Conservation (phyloP, 2,329 filamentous ascomycete species). For the Aspergillus tubingensis region DNA sequence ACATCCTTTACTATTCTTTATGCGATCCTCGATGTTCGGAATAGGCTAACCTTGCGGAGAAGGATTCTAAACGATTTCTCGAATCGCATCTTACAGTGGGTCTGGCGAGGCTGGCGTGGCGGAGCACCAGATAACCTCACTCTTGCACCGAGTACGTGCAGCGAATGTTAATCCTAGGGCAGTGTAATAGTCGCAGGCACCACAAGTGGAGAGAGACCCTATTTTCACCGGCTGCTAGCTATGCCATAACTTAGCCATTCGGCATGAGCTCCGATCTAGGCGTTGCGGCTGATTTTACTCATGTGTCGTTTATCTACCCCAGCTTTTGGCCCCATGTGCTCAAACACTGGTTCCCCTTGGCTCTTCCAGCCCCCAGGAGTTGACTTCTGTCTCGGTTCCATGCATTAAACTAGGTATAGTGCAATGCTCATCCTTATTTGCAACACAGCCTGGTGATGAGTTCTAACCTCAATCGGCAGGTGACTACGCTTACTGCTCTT, state of each 20-base stretch:
- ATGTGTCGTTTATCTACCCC: neutral
- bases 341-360: slow-evolving; percentile 8
- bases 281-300: neutral
- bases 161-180: neutral
- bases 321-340: slow-evolving; percentile 5
- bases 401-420: neutral
- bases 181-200: neutral
- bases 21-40: too few relatives aligned
- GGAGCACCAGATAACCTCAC: neutral
- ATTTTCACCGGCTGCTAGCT: neutral
- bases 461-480: neutral
- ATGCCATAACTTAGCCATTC: neutral
- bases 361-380: neutral
- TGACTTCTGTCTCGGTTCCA: neutral
- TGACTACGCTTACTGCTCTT: neutral
- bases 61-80: too few relatives aligned
- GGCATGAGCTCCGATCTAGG: neutral
- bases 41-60: too few relatives aligned
- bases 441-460: neutral
- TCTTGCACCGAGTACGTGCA: neutral
- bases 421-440: neutral
- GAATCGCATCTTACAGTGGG: too few relatives aligned
- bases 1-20: too few relatives aligned
- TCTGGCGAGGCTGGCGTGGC: too few relatives aligned
- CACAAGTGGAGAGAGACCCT: neutral